phyloP scores from a whole-genome alignment of 2,329 filamentous ascomycete genomes.

The Fusarium sterilihyphosum region DNA sequence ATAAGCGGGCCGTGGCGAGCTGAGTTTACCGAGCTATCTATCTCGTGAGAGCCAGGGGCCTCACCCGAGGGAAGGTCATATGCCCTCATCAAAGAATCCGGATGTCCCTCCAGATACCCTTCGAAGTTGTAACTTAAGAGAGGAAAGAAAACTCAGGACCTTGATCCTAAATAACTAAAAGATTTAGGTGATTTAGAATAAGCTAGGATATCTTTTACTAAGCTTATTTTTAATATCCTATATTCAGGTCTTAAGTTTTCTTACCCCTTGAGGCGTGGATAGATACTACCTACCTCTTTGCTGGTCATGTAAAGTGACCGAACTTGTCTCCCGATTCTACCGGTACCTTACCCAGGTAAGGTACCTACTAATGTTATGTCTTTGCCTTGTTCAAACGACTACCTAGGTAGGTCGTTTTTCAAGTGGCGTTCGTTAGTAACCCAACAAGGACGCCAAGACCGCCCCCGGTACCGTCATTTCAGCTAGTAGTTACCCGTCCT shows the following conservation, averaged over 20 bases:
- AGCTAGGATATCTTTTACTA: too few relatives aligned
- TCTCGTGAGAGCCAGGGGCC: constrained; percentile 3
- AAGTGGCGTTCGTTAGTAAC: constrained; percentile 29
- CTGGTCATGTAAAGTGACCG: background rate
- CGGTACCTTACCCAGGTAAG: background rate
- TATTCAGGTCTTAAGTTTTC: too few relatives aligned
- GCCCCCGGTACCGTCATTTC: constrained; percentile 35
- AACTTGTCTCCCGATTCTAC: background rate
- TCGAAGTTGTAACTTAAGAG: too few relatives aligned
- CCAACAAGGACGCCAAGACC: constrained; percentile 35
- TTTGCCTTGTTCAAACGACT: constrained; percentile 1
- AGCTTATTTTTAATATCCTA: too few relatives aligned
- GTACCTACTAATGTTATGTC: background rate
- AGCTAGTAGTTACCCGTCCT: constrained; percentile 11
- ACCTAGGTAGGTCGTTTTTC: constrained; percentile 1
- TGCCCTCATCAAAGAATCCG: background rate
- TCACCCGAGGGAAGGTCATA: background rate
- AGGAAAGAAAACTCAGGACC: too few relatives aligned
- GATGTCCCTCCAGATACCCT: background rate
- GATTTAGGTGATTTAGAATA: too few relatives aligned
- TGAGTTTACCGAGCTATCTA: constrained; percentile 21
- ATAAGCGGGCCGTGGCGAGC: constrained; percentile 34
- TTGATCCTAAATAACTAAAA: too few relatives aligned
- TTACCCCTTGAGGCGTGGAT: background rate
- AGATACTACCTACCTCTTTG: background rate